Conservation (phyloP, 495 filamentous ascomycete genomes). For the Hypomontagnella submonticulosa region DNA sequence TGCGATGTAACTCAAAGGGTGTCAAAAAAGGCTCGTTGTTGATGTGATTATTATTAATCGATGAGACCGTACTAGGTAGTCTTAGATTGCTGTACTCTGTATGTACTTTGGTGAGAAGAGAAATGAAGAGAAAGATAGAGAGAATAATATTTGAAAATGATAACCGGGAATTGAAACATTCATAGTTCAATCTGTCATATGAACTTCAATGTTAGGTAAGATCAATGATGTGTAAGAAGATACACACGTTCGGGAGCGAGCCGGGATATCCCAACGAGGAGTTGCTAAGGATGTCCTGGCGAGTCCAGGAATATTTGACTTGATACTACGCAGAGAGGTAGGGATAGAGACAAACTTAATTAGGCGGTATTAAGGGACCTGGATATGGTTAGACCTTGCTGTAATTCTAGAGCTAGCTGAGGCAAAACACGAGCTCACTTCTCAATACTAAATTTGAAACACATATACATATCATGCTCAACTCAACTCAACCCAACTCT, state of each 20-base stretch:
- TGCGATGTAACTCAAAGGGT: conserved; percentile 45
- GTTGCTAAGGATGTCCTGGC: neutral
- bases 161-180: neutral
- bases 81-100: conserved; percentile 13
- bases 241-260: neutral
- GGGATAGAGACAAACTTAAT: too few species aligned
- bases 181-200: neutral
- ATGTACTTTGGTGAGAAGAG: conserved; percentile 1
- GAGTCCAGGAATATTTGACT: conserved; percentile 2
- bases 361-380: too few species aligned
- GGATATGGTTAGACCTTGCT: neutral
- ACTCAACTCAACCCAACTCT: too few species aligned
- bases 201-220: too few species aligned
- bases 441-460: conserved; percentile 29
- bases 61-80: conserved; percentile 42
- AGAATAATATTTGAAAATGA: conserved; percentile 2
- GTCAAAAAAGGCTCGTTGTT: conserved; percentile 32
- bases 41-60: conserved; percentile 41
- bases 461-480: conserved; percentile 13
- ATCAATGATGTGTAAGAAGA: too few species aligned
- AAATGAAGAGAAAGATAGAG: conserved; percentile 8
- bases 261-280: conserved; percentile 1
- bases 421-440: conserved; percentile 17
- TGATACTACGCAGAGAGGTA: conserved; percentile 2
- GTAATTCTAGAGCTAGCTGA: neutral